Percentiles rank a stretch among this genome's conserved stretches.
Evolutionary conservation across 257 asterid species (phyloP).

Genomic region (Salvia hispanica): DNA sequence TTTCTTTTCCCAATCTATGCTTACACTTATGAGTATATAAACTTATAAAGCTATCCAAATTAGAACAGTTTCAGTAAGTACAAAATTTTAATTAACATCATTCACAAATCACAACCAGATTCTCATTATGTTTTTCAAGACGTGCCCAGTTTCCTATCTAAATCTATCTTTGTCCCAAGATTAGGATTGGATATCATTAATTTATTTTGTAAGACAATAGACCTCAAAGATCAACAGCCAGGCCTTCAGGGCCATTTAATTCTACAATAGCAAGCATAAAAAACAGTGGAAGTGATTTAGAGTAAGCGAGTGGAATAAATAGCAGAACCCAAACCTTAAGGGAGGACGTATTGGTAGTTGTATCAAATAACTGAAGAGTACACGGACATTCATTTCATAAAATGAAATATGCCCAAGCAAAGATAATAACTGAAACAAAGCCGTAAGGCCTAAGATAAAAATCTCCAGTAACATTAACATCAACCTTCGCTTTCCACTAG

Average conservation of each 20-base stretch:
- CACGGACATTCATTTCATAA: neutral
- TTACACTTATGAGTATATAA: too few species aligned
- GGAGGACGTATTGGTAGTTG: neutral
- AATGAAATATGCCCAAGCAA: constrained; percentile 12
- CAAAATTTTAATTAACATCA: too few species aligned
- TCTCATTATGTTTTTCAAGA: neutral
- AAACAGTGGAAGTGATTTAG: too few species aligned
- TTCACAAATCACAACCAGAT: neutral
- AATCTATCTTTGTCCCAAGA: neutral
- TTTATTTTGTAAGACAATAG: too few species aligned
- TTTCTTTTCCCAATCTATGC: too few species aligned
- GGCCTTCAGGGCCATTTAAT: too few species aligned
- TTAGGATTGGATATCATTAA: neutral
- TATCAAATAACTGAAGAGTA: constrained; percentile 11
- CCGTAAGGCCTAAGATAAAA: constrained; percentile 4
- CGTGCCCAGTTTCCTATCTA: neutral
- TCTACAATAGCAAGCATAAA: too few species aligned
- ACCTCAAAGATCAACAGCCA: too few species aligned
- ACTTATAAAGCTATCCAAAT: too few species aligned
- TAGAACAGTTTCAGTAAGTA: too few species aligned
- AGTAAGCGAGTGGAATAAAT: neutral
- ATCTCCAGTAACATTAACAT: constrained; percentile 25
- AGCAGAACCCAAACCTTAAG: neutral
- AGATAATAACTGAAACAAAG: constrained; percentile 12
- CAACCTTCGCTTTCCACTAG: constrained; percentile 11